Conservation (phyloP, 2,329 filamentous ascomycete genomes). For the Rutstroemia sp. region DNA sequence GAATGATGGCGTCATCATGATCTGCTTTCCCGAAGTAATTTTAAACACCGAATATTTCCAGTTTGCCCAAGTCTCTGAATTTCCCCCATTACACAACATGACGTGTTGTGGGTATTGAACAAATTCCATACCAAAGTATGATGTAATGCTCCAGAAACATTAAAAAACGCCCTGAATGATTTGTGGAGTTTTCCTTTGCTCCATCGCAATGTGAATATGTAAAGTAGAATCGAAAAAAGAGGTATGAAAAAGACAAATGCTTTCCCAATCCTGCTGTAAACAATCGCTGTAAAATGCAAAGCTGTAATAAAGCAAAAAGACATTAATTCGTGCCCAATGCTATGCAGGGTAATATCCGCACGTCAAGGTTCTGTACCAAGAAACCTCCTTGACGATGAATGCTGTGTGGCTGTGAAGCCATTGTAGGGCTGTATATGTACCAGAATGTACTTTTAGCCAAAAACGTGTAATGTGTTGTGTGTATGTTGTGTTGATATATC, state of each 20-base stretch:
- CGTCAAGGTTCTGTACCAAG: constrained; percentile 24
- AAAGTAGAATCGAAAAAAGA: background rate
- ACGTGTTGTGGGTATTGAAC: background rate
- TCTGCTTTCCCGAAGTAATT: constrained; percentile 17
- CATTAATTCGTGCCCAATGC: constrained; percentile 19
- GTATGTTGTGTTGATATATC: constrained; percentile 1
- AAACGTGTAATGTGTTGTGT: constrained; percentile 21
- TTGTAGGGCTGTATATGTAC: constrained; percentile 22
- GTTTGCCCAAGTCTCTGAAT: constrained; percentile 2
- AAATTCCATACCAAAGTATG: constrained; percentile 3
- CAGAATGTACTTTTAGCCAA: constrained; percentile 17
- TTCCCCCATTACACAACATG: background rate
- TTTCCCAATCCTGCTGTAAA: constrained; percentile 3
- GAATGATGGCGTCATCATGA: constrained; percentile 10
- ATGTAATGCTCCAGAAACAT: background rate
- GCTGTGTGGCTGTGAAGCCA: constrained; percentile 27
- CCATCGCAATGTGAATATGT: constrained; percentile 5
- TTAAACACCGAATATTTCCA: constrained; percentile 8
- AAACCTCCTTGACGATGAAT: constrained; percentile 23
- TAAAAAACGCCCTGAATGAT: constrained; percentile 4
- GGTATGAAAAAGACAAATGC: constrained; percentile 7
- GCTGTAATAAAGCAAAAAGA: constrained; percentile 22
- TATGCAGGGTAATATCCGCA: constrained; percentile 14
- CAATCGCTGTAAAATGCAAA: constrained; percentile 15
- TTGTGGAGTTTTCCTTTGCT: background rate